These are phyloP conservation scores for Lachancea mirantina DNA, from an alignment of 805 yeast genomes.

Conservation along the genomic window DNA sequence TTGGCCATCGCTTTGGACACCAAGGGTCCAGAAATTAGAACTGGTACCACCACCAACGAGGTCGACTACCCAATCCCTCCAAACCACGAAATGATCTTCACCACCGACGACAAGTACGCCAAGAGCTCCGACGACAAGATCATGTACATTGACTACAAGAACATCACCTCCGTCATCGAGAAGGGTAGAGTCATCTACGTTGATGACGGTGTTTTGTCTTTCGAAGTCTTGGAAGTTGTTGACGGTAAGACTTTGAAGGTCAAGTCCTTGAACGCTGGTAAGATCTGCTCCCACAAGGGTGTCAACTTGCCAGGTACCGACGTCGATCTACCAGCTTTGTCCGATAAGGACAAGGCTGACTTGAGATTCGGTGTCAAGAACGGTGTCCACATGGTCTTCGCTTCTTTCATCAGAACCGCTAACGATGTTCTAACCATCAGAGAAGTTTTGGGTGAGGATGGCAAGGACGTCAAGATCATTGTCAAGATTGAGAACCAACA, in stretches of 20 bases:
- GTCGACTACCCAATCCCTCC: conserved; percentile 77
- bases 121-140: conserved; percentile 64
- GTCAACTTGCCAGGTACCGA: conserved; percentile 98
- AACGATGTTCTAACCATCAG: conserved; percentile 86
- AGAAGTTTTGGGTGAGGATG: conserved; percentile 92
- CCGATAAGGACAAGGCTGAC: conserved; percentile 93
- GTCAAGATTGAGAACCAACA: conserved; percentile 98
- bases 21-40: conserved; percentile 99
- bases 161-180: conserved; percentile 90
- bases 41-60: conserved; percentile 83
- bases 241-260: conserved; percentile 81
- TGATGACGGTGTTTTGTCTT: conserved; percentile 96
- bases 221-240: conserved; percentile 78
- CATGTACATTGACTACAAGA: conserved; percentile 90
- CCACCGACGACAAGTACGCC: conserved; percentile 80
- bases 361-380: conserved; percentile 93
- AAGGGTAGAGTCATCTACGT: conserved; percentile 86
- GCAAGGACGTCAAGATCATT: conserved; percentile 92
- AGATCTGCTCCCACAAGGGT: conserved; percentile 96
- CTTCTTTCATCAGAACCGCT: conserved; percentile 95
- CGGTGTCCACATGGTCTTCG: conserved; percentile 96
- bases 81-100: conserved; percentile 84
- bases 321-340: conserved; percentile 95
- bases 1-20: conserved; percentile 97
- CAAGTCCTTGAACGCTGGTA: conserved; percentile 87